Percentiles rank a stretch among this genome's conserved stretches.
Conservation (phyloP, 208 protist species). For the Naegleria fowleri region DNA sequence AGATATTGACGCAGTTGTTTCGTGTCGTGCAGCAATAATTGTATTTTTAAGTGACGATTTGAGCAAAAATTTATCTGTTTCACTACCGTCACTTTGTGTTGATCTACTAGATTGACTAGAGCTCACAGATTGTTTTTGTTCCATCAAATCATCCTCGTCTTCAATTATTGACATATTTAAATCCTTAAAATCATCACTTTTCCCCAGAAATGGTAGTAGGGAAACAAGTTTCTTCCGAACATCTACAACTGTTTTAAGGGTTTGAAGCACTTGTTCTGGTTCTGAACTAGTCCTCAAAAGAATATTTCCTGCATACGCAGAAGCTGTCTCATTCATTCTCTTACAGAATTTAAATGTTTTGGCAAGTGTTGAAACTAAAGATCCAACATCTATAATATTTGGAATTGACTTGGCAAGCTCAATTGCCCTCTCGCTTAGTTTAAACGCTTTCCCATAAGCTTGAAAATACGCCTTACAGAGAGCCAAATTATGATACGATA, state of each 20-base stretch:
- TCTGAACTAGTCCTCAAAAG: neutral
- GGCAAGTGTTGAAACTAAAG: neutral
- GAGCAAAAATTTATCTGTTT: neutral
- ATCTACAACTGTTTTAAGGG: neutral
- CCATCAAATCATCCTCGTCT: neutral
- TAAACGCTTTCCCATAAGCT: neutral
- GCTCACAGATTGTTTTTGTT: neutral
- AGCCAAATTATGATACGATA: neutral
- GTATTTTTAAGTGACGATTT: neutral
- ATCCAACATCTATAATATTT: neutral
- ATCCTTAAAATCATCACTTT: neutral
- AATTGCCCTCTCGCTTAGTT: neutral
- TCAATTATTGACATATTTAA: neutral
- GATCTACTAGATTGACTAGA: neutral
- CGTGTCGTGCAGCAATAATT: neutral
- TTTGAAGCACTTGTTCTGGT: neutral
- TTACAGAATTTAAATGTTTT: neutral
- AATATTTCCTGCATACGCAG: neutral
- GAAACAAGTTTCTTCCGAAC: neutral
- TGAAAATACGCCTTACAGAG: neutral
- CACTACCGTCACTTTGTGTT: neutral
- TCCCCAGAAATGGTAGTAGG: neutral
- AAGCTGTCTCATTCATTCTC: neutral
- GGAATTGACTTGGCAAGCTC: neutral
- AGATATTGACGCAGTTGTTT: neutral